A percentile compares a stretch with the other conserved stretches of the same genome.
Evolutionary conservation across 1,284 basidiomycete genomes (phyloP).

Genomic region (Ganoderma sinense): DNA sequence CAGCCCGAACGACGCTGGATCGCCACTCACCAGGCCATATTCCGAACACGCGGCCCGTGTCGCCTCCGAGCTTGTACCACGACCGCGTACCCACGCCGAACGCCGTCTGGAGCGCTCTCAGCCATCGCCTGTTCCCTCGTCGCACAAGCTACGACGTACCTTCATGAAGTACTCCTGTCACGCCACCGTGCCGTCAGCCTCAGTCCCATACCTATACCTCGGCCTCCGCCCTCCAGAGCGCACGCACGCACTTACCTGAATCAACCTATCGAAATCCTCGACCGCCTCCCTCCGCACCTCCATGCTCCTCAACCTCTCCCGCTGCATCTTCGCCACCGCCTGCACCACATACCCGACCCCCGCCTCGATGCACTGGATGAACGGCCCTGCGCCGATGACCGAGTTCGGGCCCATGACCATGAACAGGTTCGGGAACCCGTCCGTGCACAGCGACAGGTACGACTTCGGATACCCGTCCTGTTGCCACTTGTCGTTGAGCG

Average conservation of each 20-base stretch:
- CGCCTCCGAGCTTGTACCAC: neutral
- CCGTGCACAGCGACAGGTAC: constrained; percentile 61
- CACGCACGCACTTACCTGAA: too few species aligned
- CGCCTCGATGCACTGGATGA: constrained; percentile 60
- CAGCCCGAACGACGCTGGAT: too few species aligned
- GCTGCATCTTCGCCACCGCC: constrained; percentile 62
- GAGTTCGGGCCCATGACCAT: constrained; percentile 64
- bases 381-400: constrained; percentile 56
- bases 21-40: neutral
- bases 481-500: constrained; percentile 54
- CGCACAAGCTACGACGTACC: neutral
- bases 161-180: constrained; percentile 16
- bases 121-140: neutral
- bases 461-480: constrained; percentile 56
- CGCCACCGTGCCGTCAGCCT: too few species aligned
- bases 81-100: neutral
- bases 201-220: too few species aligned
- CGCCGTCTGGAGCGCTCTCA: neutral
- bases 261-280: constrained; percentile 8
- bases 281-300: constrained; percentile 15
- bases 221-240: too few species aligned
- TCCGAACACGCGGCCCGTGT: neutral
- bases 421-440: constrained; percentile 72
- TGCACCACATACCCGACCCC: constrained; percentile 62
- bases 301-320: constrained; percentile 65